phyloP scores from a whole-genome alignment of 1,284 basidiomycete genomes.

The Ustilago lituana region DNA sequence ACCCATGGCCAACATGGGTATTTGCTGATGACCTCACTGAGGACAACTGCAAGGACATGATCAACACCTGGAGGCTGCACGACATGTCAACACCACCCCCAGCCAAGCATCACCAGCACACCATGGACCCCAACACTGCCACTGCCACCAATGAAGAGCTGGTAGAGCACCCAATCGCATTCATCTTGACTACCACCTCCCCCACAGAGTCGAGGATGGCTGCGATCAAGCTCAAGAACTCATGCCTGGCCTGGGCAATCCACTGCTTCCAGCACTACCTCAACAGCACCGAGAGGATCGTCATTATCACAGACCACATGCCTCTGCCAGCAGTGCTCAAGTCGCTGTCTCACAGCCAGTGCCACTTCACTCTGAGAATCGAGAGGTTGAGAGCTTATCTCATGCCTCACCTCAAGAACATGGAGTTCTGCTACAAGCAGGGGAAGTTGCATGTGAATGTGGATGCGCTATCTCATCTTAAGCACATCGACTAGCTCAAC shows the following conservation, averaged over 20 bases:
- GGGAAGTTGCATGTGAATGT: not conserved
- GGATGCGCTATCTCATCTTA: not conserved
- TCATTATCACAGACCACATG: slow-evolving; percentile 1
- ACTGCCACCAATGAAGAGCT: no score
- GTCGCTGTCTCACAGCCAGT: not conserved
- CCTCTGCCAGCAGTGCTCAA: not conserved
- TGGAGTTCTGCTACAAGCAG: no score
- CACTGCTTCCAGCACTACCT: slow-evolving; percentile 4
- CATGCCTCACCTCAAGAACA: not conserved
- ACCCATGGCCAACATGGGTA: not conserved
- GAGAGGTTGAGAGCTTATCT: slow-evolving; percentile 1
- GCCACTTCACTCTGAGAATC: not conserved
- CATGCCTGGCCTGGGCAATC: no score
- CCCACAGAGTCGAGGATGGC: no score
- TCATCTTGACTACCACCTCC: no score
- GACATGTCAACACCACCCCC: no score
- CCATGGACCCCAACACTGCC: no score
- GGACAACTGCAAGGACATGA: not conserved
- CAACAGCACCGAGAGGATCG: not conserved
- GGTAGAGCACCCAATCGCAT: no score
- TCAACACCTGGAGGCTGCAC: no score
- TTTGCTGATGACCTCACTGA: not conserved
- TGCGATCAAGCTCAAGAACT: no score
- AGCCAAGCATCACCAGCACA: no score
- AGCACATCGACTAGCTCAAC: no score